Evolutionary conservation across 805 yeast genomes (phyloP).

Genomic region (Tetrapisispora fleetii): DNA sequence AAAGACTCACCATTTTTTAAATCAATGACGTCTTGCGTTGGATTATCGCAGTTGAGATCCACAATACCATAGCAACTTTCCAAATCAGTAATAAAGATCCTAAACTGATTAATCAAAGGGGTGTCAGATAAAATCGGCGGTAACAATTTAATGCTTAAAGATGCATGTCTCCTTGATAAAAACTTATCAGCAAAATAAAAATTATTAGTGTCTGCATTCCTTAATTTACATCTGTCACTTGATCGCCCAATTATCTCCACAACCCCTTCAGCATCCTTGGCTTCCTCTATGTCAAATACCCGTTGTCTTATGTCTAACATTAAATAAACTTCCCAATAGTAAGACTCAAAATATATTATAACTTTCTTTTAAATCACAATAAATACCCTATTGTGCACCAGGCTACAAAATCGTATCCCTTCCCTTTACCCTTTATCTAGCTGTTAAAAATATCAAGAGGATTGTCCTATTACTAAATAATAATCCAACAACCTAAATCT

Average conservation of each 20-base stretch:
- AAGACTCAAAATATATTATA: too few relatives aligned
- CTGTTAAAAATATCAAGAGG: too few relatives aligned
- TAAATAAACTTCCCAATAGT: too few relatives aligned
- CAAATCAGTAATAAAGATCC: slow-evolving; percentile 18
- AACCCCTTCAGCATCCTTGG: slow-evolving; percentile 9
- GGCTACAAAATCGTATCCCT: too few relatives aligned
- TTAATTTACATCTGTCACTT: slow-evolving; percentile 5
- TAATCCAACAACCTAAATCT: too few relatives aligned
- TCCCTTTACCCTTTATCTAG: too few relatives aligned
- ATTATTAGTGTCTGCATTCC: slow-evolving; percentile 3
- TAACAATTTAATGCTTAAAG: slow-evolving; percentile 14
- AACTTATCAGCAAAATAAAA: slow-evolving; percentile 15
- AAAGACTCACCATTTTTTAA: slow-evolving; percentile 21
- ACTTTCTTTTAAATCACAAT: not conserved
- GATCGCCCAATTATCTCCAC: slow-evolving; percentile 16
- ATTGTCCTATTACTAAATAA: too few relatives aligned
- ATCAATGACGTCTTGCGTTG: slow-evolving; percentile 14
- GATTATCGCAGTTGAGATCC: slow-evolving; percentile 15
- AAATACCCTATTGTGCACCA: not conserved
- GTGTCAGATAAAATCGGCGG: slow-evolving; percentile 7
- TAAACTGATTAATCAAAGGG: slow-evolving; percentile 11
- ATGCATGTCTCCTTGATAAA: slow-evolving; percentile 18
- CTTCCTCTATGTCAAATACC: slow-evolving; percentile 7
- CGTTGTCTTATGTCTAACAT: not conserved
- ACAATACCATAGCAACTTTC: slow-evolving; percentile 18